Base-by-base conservation (phyloP, 2,329 filamentous ascomycete genomes). In the Hymenoscyphus repandus region DNA sequence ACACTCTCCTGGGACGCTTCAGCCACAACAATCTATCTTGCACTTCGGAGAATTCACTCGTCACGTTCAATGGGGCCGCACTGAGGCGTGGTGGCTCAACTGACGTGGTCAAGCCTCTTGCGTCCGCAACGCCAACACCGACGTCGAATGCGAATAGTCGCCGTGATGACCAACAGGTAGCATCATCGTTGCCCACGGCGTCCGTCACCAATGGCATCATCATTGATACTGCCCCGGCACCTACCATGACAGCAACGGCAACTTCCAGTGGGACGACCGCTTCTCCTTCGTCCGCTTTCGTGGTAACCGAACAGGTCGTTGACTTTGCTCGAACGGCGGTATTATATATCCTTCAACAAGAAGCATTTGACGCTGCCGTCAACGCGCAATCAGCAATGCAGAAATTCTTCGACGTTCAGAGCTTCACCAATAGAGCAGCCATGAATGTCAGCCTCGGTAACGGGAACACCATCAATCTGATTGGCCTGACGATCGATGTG, bases 1-100 rank as follows among this genome's bases (percentile, higher is more conserved):
- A 80, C 1, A 76, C 76, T 6, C 79, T 97, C 46, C 71, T 96
- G 49, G 82, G 84, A 1, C 79, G 90, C 43, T 88, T 97, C 68
- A 92, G 86, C 62, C 71, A 77, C 5, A 80, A 79, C 31, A 86
- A 86, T 57, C 73, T 96, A 13, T 90, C 87, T 49, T 99, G 93
- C 68, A 81, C 82, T 7, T 82, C 85, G 0, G 86, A 96, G 66
- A 97, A 97, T 62, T 85, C 90, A 0, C 76, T 99, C 3, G 85
- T 97, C 13, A 90, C 88, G 0, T 95, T 96, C 67, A 80, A 88
- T 59, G 85, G 84, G 3, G 50, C 60, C 33, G 53, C 65, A 33
- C 45, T 50, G 37, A 51, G 60, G 12, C 15, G 46, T 2, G 61
- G 60, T 13, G 34, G 47, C n/a, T 56, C 52, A 1, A 54, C 47